Evolutionary conservation across 768 basidiomycete genomes (phyloP), one percentile per base, ranked within the genome.

Genomic region (Xerocomus brunneocitrinus): DNA sequence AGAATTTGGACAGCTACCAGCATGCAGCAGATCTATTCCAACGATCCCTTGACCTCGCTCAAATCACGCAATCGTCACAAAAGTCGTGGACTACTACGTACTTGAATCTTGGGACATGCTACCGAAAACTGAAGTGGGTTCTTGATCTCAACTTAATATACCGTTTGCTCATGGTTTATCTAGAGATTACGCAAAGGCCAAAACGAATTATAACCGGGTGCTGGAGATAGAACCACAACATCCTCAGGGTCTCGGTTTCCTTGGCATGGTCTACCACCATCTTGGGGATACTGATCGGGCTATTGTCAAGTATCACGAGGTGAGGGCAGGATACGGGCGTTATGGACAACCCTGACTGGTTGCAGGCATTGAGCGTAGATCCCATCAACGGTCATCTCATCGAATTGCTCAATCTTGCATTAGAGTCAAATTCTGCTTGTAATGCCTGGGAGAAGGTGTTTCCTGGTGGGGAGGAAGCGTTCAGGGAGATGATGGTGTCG

Each of bases 261-360:
- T 98, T 1, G 97, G 93, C n/a, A 84, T 97, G 67, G 85, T 95
- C 2, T 76, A 87, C 60, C 93, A 97, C 59, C 74, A 90, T 16
- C 72, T 84, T 57, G 83, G 81, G 24, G 76, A 91, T 45, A 69
- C 85, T 6, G 86, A 95, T 59, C 79, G 79, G 12, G 90, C 95
- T 3, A 94, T 99, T 59, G 73, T 91, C 35, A 86, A 85, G 55
- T 98, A 97, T 60, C 97, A 99, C 66, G 91, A 95, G 75, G 95
- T 93, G 50, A 36, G 83, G 54, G 32, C 39, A 40, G 22, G 43
- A 35, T 13, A 14, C 10, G 31, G 35, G 7, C n/a, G 14, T 53
- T 32, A 12, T 40, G 12, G 40, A 50, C 39, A 38, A 36, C 28
- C 38, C 51, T 56, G 53, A 55, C 30, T n/a, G 14, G 8, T 35